These are phyloP conservation scores for Arxiozyma heterogenica DNA, from an alignment of 1,139 yeast species.

Conservation along the genomic window DNA sequence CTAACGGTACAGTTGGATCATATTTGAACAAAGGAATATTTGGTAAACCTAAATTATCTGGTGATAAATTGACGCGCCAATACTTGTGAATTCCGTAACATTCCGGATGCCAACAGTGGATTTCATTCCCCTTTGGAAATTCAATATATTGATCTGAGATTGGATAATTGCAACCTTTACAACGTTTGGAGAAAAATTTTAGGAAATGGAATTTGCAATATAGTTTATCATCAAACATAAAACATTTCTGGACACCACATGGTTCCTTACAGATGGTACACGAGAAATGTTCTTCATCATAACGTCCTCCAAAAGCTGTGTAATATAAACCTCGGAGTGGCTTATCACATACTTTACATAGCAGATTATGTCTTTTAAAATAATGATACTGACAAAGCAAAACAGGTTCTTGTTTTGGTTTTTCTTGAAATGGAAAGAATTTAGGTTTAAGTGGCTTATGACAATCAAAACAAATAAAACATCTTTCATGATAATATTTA, in stretches of 20 bases:
- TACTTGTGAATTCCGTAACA: slow-evolving; percentile 96
- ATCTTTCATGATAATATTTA: slow-evolving; percentile 72
- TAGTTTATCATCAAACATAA: slow-evolving; percentile 74
- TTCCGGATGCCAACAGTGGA: slow-evolving; percentile 98
- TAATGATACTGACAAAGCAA: slow-evolving; percentile 92
- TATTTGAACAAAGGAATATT: slow-evolving; percentile 30
- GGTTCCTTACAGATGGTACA: slow-evolving; percentile 82
- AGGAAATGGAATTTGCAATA: slow-evolving; percentile 92
- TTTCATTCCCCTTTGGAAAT: slow-evolving; percentile 82
- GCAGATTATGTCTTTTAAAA: slow-evolving; percentile 70
- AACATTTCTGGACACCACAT: slow-evolving; percentile 88
- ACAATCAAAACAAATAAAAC: slow-evolving; percentile 82
- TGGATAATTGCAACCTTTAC: slow-evolving; percentile 90
- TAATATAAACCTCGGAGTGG: slow-evolving; percentile 91
- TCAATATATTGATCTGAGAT: slow-evolving; percentile 92
- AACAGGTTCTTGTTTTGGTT: slow-evolving; percentile 39
- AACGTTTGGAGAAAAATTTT: slow-evolving; percentile 71
- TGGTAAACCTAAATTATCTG: slow-evolving; percentile 52
- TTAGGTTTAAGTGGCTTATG: slow-evolving; percentile 54
- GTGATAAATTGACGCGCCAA: slow-evolving; percentile 83
- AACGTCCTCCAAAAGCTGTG: slow-evolving; percentile 85
- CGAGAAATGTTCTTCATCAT: slow-evolving; percentile 91
- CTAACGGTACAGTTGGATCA: slow-evolving; percentile 14
- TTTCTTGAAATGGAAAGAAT: slow-evolving; percentile 39
- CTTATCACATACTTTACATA: slow-evolving; percentile 74